Base-by-base conservation (phyloP, 2,329 filamentous ascomycete species). In the Periconia macrospinosa region DNA sequence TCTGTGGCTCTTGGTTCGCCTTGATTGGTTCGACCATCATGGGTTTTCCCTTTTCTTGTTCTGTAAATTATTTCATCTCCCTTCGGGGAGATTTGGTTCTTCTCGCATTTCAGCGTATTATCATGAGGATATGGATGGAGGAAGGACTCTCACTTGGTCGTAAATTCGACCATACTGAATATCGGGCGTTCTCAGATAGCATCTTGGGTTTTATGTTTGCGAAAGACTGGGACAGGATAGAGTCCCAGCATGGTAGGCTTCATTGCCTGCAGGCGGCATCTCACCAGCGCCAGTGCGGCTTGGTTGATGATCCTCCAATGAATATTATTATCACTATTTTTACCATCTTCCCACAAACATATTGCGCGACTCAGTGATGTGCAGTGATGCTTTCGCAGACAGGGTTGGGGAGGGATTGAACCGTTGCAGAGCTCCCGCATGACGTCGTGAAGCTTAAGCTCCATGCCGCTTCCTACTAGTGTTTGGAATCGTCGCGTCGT, bases 91-190 rank as follows among this genome's bases (percentile, higher is more conserved):
- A 13, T 37, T 37, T 37, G 33, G 33, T 57, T 73, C 63, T 65
- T 63, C 55, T 70, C 33, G 71, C 71, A 71, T 73, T 70, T 72
- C 63, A 72, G 70, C 69, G 70, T 64, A 59, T 50, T 58, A 59
- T 69, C 58, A 58, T 63, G 67, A 60, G 57, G 56, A 56, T 30
- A 20, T 41, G 44, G 63, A 49, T 57, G 63, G 41, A 30, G 49
- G 52, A 49, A 30, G 50, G 61, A 67, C 68, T 58, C 60, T 72
- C 68, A 66, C 62, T 71, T 66, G 66, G 57, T 61, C 58, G 5
- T 10, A 5, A 14, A n/a, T 37, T 63, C 56, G 61, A 65, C 19
- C 54, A 50, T 52, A 57, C 45, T 44, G 47, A 62, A 63, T 61
- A 57, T 67, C 62, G 61, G 66, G 66, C 56, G 67, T 67, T 59